Evolutionary conservation across 2,329 filamentous ascomycete species (phyloP).

Genomic region (Nemania serpens): DNA sequence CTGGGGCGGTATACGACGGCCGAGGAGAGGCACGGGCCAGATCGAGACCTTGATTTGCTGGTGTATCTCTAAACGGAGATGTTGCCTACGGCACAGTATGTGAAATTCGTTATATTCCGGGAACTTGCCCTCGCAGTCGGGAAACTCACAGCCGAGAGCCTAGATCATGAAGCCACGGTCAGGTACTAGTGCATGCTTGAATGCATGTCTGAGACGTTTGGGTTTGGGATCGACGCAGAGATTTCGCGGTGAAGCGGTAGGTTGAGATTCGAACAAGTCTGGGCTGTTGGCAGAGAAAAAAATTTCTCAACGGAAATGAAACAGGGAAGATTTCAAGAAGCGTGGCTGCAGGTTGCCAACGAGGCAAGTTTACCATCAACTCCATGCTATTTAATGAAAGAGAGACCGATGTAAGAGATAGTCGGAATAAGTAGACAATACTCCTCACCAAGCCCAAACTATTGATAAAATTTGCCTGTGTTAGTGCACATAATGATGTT

Average conservation of each 20-base stretch:
- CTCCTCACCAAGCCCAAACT: neutral
- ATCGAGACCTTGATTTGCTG: neutral
- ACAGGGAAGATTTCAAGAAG: neutral
- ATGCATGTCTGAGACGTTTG: conserved; percentile 12
- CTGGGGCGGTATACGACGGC: neutral
- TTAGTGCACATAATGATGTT: neutral
- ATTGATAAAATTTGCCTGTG: neutral
- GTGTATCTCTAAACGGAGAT: neutral
- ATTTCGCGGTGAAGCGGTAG: neutral
- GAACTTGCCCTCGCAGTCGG: neutral
- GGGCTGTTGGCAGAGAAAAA: neutral
- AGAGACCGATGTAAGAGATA: no score
- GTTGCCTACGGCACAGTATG: neutral
- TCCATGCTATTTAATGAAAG: no score
- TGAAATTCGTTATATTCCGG: neutral
- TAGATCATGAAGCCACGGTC: neutral
- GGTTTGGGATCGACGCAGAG: neutral
- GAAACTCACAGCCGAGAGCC: neutral
- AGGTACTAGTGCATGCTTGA: conserved; percentile 3
- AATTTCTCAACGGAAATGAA: neutral
- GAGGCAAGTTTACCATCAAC: no score
- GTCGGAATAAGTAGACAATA: neutral
- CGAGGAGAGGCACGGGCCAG: neutral
- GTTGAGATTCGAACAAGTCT: neutral
- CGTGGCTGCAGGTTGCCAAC: no score